Evolutionary conservation across 768 basidiomycete species (phyloP), one percentile per base, ranked within the genome.

Genomic region (Serendipita sp.): DNA sequence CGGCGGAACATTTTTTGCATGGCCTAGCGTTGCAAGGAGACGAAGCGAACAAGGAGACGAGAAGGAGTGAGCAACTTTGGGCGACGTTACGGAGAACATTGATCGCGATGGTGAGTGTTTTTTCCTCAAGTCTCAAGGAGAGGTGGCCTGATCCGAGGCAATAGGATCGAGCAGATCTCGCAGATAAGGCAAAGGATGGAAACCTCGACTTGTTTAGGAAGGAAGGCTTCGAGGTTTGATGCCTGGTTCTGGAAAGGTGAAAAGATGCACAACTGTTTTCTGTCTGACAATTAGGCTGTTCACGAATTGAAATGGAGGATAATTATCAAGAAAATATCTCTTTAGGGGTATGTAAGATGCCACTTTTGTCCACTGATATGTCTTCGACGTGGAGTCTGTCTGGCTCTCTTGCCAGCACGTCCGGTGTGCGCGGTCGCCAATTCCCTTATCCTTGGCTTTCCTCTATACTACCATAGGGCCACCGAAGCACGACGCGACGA

Each of bases 1-100:
- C 96, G 0, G 90, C 91, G 3, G 96, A 99, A 68, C 96, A 99
- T 73, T 88, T 96, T 70, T 75, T 96, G 60, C 85, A 87, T 65
- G 93, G 90, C 0, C 74, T 96, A 42, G 80, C 79, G 13, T 76
- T 93, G 69, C 92, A 95, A 42, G 62, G 50, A 60, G 24, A 28
- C 28, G 41, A 42, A 63, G 62, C 45, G 67, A 68, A 28, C 64
- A 81, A 67, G n/a, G 70, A 76, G 64, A 83, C 78, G 63, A 84
- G 82, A 68, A 87, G 84, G 53, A 91, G 87, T 64, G 82, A 86
- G 62, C 88, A 91, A 66, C 75, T 98, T 33, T 97, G 93, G 96
- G 79, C 82, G 61, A 97, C 95, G 31, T 79, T 99, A 26, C 80
- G 88, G 64, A 81, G 92, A 44, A 82, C 88, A 9, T 81, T 98